These are phyloP conservation scores for Prunus dulcis DNA, from an alignment of 306 rosid species.

Conservation along the genomic window DNA sequence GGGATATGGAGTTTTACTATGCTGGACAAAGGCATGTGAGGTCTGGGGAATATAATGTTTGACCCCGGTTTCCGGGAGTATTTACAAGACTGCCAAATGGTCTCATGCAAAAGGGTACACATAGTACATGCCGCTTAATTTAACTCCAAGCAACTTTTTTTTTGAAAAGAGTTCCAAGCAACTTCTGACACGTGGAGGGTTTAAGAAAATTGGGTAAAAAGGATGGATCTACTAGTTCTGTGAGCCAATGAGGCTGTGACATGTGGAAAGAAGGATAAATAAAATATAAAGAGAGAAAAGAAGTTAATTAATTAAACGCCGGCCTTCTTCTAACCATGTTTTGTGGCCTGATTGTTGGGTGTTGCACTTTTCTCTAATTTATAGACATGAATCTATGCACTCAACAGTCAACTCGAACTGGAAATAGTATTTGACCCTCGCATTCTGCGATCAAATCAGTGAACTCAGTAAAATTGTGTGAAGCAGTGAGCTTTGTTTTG, in stretches of 20 bases:
- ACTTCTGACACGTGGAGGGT: neutral
- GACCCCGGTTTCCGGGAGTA: neutral
- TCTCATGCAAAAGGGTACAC: no score
- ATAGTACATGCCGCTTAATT: neutral
- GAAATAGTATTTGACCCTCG: no score
- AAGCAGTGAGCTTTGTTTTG: no score
- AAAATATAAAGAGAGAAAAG: neutral
- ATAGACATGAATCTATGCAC: no score
- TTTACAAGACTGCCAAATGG: conserved; percentile 6
- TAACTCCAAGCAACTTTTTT: neutral
- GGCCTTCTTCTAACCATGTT: conserved; percentile 13
- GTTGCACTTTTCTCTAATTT: neutral
- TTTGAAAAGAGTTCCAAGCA: neutral
- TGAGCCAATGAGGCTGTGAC: neutral
- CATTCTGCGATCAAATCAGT: no score
- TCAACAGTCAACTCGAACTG: no score
- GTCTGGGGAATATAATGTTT: neutral
- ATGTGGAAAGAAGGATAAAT: neutral
- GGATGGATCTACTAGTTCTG: neutral
- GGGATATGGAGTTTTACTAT: neutral
- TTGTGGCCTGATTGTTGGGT: conserved; percentile 22
- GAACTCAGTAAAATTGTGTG: no score
- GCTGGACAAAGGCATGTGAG: neutral
- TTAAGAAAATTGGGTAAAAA: neutral
- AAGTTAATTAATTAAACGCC: neutral